Evolutionary conservation across 2,329 filamentous ascomycete species (phyloP), one percentile per base, ranked within the genome.

Genomic region (Pseudogymnoascus destructans): DNA sequence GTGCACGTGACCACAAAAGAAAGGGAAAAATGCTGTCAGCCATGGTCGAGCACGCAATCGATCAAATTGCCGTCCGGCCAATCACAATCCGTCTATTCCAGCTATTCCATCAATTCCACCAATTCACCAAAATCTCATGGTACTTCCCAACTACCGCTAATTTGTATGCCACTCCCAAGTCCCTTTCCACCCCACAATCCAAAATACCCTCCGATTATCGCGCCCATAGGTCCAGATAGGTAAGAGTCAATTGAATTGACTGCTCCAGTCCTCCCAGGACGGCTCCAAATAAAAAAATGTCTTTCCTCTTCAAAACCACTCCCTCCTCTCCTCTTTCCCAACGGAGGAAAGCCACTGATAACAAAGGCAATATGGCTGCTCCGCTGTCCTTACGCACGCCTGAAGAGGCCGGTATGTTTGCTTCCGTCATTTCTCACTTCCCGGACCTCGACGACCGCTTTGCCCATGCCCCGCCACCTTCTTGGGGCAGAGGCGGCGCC

Each of bases 391-490:
- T 83, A 69, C 75, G 75, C 68, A 81, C 79, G 72, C 77, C 80
- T 69, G 78, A 81, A 73, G 80, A 84, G 76, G 81, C 81, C 64
- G 80, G 81, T 84, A 76, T 68, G 79, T 79, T 36, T 36, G 23
- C 46, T 52, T 52, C 46, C 46, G 46, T 55, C 33, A 42, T 49
- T 49, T 42, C 19, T 49, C 38, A 40, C 56, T 52, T 52, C 25
- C 9, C 25, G 1, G 25, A 19, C 46, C 2, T 30, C 25, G 25
- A 52, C 25, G n/a, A 13, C 25, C n/a, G 46, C 46, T 30, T 17
- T 30, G 23, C n/a, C 15, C 13, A 15, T 25, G 40, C 40, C 40
- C 40, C 46, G 19, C 46, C 9, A 52, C 25, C 25, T 9, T 30
- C 46, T 17, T 52, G 46, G 25, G 46, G 23, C 46, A 19, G 46